Evolutionary conservation across 768 basidiomycete species (phyloP).

Genomic region (Tubosaeta brunneosetosa): DNA sequence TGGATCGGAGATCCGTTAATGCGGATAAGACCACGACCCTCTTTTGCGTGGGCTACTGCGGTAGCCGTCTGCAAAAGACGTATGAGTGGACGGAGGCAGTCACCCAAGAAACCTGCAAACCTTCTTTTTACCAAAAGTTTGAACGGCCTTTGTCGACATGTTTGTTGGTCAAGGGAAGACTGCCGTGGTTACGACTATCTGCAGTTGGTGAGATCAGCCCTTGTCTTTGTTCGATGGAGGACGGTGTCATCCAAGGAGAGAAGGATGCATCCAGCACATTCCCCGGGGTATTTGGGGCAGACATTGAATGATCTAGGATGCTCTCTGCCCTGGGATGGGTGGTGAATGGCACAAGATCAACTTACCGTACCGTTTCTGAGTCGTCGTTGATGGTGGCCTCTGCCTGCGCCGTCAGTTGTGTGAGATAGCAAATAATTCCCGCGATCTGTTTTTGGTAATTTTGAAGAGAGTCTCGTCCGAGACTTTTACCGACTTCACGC

Average conservation of each 20-base stretch:
- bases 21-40: constrained; percentile 94
- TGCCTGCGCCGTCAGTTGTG: neutral
- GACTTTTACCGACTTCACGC: neutral
- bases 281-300: constrained; percentile 19
- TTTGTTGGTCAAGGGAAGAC: constrained; percentile 31
- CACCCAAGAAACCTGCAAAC: constrained; percentile 35
- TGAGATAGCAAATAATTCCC: constrained; percentile 16
- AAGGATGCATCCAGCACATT: constrained; percentile 38
- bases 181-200: constrained; percentile 18
- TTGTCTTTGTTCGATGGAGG: neutral
- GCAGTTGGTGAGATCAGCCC: constrained; percentile 17
- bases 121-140: constrained; percentile 99
- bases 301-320: neutral
- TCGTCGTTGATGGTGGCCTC: constrained; percentile 24
- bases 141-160: constrained; percentile 89
- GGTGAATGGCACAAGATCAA: constrained; percentile 13
- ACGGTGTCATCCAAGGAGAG: constrained; percentile 33
- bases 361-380: constrained; percentile 35
- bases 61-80: constrained; percentile 74
- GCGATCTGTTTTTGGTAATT: constrained; percentile 23
- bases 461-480: neutral
- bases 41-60: constrained; percentile 94
- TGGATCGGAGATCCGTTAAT: constrained; percentile 96
- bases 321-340: neutral
- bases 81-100: constrained; percentile 1